These are phyloP conservation scores for Schizophyllum commune DNA, from an alignment of 1,284 basidiomycete genomes.

Conservation along the genomic window DNA sequence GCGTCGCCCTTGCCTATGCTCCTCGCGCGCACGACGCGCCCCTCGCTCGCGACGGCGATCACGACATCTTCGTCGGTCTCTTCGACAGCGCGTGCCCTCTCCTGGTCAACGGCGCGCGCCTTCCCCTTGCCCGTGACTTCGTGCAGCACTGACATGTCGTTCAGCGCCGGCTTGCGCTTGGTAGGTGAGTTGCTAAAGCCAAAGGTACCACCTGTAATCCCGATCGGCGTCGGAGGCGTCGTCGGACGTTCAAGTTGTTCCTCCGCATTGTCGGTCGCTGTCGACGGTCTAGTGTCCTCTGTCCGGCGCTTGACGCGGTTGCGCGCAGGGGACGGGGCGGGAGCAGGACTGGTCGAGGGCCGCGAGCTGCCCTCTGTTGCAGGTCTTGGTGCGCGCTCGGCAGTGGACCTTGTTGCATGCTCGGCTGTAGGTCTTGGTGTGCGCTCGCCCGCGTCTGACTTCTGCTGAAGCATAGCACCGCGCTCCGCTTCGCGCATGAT, in stretches of 20 bases:
- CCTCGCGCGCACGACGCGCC: not conserved
- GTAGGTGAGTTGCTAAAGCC: not conserved
- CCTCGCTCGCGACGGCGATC: not conserved
- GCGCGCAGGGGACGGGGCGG: not conserved
- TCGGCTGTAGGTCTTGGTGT: not conserved
- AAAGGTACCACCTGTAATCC: not conserved
- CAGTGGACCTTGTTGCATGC: not conserved
- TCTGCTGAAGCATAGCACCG: not conserved
- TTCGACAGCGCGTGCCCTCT: not conserved
- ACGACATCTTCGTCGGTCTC: not conserved
- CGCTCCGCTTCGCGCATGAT: not conserved
- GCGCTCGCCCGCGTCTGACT: not conserved
- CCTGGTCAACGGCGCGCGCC: not conserved
- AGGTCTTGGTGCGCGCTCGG: not conserved
- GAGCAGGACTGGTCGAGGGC: not conserved
- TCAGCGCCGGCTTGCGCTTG: not conserved
- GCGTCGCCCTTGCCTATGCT: not conserved
- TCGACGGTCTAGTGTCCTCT: not conserved
- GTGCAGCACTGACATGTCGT: not conserved
- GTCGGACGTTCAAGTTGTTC: not conserved
- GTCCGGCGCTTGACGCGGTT: too few relatives aligned
- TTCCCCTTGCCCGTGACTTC: not conserved
- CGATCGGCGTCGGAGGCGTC: not conserved
- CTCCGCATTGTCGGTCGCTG: not conserved
- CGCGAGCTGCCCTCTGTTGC: not conserved